Evolutionary conservation across 129 eudicot species (phyloP).

Genomic region (Saposhnikovia divaricata): DNA sequence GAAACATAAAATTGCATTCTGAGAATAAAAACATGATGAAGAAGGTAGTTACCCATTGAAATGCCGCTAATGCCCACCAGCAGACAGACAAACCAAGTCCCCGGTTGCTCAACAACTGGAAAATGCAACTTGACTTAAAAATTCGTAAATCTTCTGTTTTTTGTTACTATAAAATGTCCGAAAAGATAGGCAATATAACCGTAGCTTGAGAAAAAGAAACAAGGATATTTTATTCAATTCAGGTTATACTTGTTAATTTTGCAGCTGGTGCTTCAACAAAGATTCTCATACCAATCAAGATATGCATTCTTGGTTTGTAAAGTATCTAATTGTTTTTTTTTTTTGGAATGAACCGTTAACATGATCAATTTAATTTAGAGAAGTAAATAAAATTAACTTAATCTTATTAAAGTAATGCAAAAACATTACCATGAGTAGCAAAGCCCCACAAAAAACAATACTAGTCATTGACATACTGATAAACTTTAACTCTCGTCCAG

Average conservation of each 20-base stretch:
- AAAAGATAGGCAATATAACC: not conserved
- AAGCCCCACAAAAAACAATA: slow-evolving; percentile 48
- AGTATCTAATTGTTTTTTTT: not conserved
- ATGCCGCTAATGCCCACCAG: slow-evolving; percentile 78
- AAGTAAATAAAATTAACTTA: not conserved
- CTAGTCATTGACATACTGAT: slow-evolving; percentile 68
- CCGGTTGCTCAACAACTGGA: slow-evolving; percentile 46
- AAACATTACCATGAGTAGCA: slow-evolving; percentile 62
- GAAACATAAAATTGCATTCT: not conserved
- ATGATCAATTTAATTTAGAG: not conserved
- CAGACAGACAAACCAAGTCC: slow-evolving; percentile 75
- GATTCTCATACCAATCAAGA: not conserved
- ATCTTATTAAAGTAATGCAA: not conserved
- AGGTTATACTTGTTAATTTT: not conserved
- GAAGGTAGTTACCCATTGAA: slow-evolving; percentile 66
- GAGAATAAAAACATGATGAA: not conserved
- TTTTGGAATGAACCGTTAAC: not conserved
- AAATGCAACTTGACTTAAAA: not conserved
- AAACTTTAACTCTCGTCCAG: slow-evolving; percentile 85
- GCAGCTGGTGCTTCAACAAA: not conserved
- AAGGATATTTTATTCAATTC: not conserved
- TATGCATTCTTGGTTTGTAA: not conserved
- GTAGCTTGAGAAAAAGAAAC: not conserved
- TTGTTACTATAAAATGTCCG: not conserved
- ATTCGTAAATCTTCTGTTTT: not conserved